Base-by-base conservation (phyloP, 805 yeast species). In the Kuraishia borneana region DNA sequence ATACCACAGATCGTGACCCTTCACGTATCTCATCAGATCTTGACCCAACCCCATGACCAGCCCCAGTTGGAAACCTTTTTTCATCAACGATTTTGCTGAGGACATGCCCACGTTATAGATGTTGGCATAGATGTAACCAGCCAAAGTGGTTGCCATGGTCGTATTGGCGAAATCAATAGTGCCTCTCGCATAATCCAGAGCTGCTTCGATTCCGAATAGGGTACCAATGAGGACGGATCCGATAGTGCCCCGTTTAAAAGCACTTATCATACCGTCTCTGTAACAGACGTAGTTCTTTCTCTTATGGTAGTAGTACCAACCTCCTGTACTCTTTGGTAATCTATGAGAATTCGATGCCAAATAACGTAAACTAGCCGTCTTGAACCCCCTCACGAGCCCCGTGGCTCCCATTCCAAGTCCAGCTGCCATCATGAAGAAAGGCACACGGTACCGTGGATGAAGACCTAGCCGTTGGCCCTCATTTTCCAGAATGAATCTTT, bases 231-330 rank as follows among this genome's bases (percentile, higher is more conserved):
- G 60, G 0, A 51, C 30, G 1, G 73, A 58, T 34, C 65, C 60
- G 44, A 63, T 68, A 13, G 44, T 41, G 35, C 63, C 68, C 7
- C 60, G 59, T 25, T 46, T 51, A n/a, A 66, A 43, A 0, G 79
- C 87, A 6, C 43, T 35, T 14, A 57, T 58, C 41, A 73, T 55
- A 1, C 83, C 83, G 19, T 62, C 61, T 37, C 69, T 62, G 23
- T 80, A 53, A 55, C 83, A 73, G 21, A 79, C 81, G 52, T 82
- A 81, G 54, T 82, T 80, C 58, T 83, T 84, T 41, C 84, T 67
- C 55, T 81, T 83, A 55, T 84, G 92, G 54, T 84, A 84, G 50
- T 78, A 80, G 48, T 80, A 84, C 95, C 95, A 84, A 0, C 89
- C 92, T 16, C 84, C 87, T 35, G 73, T 78, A 0, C 79, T 73